Evolutionary conservation across 768 basidiomycete species (phyloP), one percentile per base, ranked within the genome.

Genomic region (Harrya chromipes): DNA sequence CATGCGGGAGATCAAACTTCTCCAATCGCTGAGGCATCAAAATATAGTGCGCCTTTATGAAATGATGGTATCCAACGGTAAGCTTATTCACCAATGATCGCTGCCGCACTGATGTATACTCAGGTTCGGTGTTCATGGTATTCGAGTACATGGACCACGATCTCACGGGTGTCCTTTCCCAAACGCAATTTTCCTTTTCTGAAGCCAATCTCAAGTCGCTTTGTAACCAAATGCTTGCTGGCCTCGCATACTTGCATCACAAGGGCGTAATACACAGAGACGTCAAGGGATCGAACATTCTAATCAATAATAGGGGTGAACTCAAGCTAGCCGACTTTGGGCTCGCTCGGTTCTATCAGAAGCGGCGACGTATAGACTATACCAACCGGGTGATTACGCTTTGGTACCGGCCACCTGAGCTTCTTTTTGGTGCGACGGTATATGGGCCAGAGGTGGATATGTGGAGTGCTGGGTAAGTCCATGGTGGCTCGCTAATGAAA

Each of bases 111-210:
- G 31, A 65, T 27, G 9, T 11, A 51, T 47, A 42, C 16, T 6
- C 60, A 97, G 95, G 93, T 50, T 85, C 88, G 41, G 94, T 97
- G 36, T 95, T 92, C 71, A 99, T 99, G 97, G 95, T 99, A 34
- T 93, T 98, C 61, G 94, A 98, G 68, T 99, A 99, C 69, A 90
- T 97, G 90, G 94, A 99, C 61, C 95, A 98, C 65, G 97, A 99
- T 65, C 75, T 99, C 46, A 97, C 94, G 2, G 97, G 97, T 4
- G 78, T 98, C 43, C 76, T 99, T 23, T 90, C 92, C 3, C 94
- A 97, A 71, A 88, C 82, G 1, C 87, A 92, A 61, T 90, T 97
- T 60, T 74, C 65, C 34, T 97, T 99, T 65, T 78, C 82, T 0
- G 80, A 84, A 19, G 91, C 89, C 19, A 88, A 99, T 68, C 76